Evolutionary conservation across 2,329 filamentous ascomycete genomes (phyloP), one percentile per base, ranked within the genome.

Genomic region (Aspergillus felis): DNA sequence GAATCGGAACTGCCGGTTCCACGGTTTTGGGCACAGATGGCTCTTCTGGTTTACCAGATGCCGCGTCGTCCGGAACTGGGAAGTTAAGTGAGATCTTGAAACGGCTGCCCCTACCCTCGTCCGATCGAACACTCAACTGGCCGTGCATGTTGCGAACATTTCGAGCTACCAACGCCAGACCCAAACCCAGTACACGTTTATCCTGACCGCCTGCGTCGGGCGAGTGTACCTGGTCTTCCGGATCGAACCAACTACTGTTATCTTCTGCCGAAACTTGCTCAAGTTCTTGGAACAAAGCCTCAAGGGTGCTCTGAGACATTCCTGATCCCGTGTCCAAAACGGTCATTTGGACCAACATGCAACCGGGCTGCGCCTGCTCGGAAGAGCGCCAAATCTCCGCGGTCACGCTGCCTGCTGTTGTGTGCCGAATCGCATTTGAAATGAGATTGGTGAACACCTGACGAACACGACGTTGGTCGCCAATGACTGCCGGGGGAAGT

Each of bases 141-240:
- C 92, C 92, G 58, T 93, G 88, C 90, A 96, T 94, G 67, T 92
- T 96, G 17, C 87, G 84, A 32, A 96, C 82, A 41, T 91, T 90
- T 38, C 92, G 85, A 17, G 90, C 89, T 17, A 96, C 92, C 12
- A 95, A 81, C 0, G 92, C 92, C n/a, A 96, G 80, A 0, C 92
- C 92, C 9, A 96, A 81, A 0, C 92, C 92, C 1, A 96, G 74
- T 0, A 86, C 86, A 9, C 78, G 76, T 53, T 78, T 77, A 14
- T 64, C 53, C 17, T 54, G 50, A 12, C 41, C 51, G 24, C 41
- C 52, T 14, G 51, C 32, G 22, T 22, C 22, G 22, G 22, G 22
- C 22, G 22, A 22, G 9, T 41, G 49, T 4, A 64, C 53, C 8
- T 71, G 64, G 6, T 71, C 65, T 32, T 74, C 73, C 1, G 72